Evolutionary conservation across 1,284 basidiomycete species (phyloP).

Genomic region (Paramarasmius palmivorus): DNA sequence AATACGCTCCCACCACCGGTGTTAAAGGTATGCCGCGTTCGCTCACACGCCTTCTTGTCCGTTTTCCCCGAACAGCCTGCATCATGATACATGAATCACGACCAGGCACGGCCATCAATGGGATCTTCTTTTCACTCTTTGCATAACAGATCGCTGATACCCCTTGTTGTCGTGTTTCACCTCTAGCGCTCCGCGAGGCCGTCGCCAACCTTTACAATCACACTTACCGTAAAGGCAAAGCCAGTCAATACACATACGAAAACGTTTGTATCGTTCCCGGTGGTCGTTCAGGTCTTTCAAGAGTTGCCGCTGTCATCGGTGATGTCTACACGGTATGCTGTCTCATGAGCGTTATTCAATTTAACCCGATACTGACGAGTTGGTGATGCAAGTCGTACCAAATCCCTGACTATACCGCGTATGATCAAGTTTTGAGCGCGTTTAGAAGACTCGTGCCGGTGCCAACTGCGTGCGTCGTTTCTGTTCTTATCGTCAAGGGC

Average conservation of each 20-base stretch:
- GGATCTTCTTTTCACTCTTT: constrained; percentile 1
- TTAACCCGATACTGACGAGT: not conserved
- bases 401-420: constrained; percentile 87
- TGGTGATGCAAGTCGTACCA: constrained; percentile 64
- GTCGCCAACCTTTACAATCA: constrained; percentile 88
- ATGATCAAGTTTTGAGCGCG: constrained; percentile 82
- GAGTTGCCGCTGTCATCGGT: constrained; percentile 88
- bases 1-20: constrained; percentile 93
- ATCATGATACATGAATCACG: not conserved
- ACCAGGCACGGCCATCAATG: not conserved
- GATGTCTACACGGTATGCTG: constrained; percentile 75
- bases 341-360: not conserved
- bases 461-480: constrained; percentile 70
- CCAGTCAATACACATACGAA: constrained; percentile 85
- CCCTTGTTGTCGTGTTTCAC: not conserved
- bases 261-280: constrained; percentile 93
- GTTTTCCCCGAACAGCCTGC: not conserved
- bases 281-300: constrained; percentile 84
- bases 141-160: constrained; percentile 2
- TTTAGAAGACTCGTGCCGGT: constrained; percentile 91
- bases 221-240: constrained; percentile 80
- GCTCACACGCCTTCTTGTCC: constrained; percentile 14
- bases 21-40: constrained; percentile 61
- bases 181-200: constrained; percentile 60
- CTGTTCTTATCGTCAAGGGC: not conserved